Conservation (phyloP, 2,329 filamentous ascomycete genomes). For the Aspergillus sp. region DNA sequence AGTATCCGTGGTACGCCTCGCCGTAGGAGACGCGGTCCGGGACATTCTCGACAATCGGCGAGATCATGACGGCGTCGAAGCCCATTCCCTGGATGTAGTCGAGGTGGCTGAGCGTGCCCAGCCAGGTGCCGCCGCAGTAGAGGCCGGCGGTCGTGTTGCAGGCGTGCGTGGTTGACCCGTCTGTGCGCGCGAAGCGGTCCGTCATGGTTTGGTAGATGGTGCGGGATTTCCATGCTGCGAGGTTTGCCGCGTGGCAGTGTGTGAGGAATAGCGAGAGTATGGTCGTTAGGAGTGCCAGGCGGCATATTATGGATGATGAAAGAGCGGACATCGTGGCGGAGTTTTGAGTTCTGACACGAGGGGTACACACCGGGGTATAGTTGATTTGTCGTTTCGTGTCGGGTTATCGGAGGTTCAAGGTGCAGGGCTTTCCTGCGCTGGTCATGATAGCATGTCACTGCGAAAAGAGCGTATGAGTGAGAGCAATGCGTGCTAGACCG, state of each 20-base stretch:
- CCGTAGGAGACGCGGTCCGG: conserved; percentile 44
- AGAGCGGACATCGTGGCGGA: neutral
- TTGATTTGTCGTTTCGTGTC: neutral
- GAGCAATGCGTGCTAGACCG: neutral
- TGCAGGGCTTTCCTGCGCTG: neutral
- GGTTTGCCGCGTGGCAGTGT: conserved; percentile 29
- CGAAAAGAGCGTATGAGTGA: neutral
- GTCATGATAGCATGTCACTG: neutral
- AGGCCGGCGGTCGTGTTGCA: conserved; percentile 37
- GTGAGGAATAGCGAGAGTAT: neutral
- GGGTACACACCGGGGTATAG: too few species aligned
- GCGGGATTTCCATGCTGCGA: conserved; percentile 44
- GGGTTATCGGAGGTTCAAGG: neutral
- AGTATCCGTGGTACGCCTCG: conserved; percentile 57
- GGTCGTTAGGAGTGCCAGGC: too few species aligned
- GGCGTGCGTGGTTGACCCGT: conserved; percentile 39
- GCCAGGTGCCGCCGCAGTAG: conserved; percentile 59
- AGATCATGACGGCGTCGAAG: conserved; percentile 54
- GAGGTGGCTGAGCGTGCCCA: conserved; percentile 52
- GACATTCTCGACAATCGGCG: conserved; percentile 49
- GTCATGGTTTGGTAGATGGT: conserved; percentile 54
- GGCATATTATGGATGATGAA: too few species aligned
- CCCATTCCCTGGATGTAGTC: conserved; percentile 58
- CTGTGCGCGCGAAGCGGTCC: conserved; percentile 51
- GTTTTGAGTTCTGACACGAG: neutral